phyloP scores from a whole-genome alignment of 2,329 filamentous ascomycete species.

The Penicillium sp. region DNA sequence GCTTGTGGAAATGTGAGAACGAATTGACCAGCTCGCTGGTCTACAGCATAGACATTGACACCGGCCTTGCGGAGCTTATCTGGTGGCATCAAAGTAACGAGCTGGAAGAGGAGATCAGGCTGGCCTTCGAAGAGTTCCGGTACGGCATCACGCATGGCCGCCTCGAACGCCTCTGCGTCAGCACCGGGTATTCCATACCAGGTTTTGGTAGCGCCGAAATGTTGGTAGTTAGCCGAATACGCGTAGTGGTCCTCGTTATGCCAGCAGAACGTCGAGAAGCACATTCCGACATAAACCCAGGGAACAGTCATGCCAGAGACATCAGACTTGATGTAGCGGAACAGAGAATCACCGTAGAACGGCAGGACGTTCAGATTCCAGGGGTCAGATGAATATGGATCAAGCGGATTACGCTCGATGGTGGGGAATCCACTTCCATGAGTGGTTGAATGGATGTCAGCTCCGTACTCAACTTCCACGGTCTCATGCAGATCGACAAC shows the following conservation, averaged over 20 bases:
- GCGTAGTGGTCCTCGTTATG: slow-evolving; percentile 98
- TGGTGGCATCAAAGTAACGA: slow-evolving; percentile 92
- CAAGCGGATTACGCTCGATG: slow-evolving; percentile 80
- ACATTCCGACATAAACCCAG: slow-evolving; percentile 99
- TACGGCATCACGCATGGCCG: slow-evolving; percentile 90
- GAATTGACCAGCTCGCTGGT: slow-evolving; percentile 91
- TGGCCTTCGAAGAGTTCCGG: slow-evolving; percentile 96
- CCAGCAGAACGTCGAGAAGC: slow-evolving; percentile 99
- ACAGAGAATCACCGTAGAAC: slow-evolving; percentile 84
- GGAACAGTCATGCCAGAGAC: slow-evolving; percentile 99
- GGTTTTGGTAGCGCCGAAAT: slow-evolving; percentile 96
- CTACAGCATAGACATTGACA: slow-evolving; percentile 88
- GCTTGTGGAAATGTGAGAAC: slow-evolving; percentile 96
- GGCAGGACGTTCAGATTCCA: slow-evolving; percentile 97
- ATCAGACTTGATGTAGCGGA: slow-evolving; percentile 95
- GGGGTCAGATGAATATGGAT: slow-evolving; percentile 80
- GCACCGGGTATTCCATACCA: slow-evolving; percentile 98
- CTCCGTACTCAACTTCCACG: slow-evolving; percentile 95
- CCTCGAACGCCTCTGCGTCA: slow-evolving; percentile 90
- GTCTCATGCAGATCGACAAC: slow-evolving; percentile 93
- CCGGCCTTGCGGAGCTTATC: slow-evolving; percentile 90
- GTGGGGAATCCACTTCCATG: slow-evolving; percentile 97
- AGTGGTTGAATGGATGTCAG: slow-evolving; percentile 96
- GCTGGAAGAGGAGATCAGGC: slow-evolving; percentile 90
- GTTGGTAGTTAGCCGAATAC: slow-evolving; percentile 97